Percentiles rank a stretch among this genome's conserved stretches.
Evolutionary conservation across 306 rosid species (phyloP).

Genomic region (Trifolium fragiferum): DNA sequence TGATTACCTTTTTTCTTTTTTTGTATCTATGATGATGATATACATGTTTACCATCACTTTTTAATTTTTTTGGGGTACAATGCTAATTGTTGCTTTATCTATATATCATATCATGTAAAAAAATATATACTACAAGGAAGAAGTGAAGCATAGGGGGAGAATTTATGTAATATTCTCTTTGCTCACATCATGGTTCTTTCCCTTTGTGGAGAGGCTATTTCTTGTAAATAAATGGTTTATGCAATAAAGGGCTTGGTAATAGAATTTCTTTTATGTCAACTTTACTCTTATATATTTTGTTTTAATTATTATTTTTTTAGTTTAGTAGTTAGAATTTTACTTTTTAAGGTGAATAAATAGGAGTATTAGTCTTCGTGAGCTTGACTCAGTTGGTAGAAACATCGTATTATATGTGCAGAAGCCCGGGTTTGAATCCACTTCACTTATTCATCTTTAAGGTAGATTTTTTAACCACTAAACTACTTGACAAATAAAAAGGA

Average conservation of each 20-base stretch:
- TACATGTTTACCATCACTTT: constrained; percentile 27
- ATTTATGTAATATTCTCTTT: constrained; percentile 40
- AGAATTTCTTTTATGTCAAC: constrained; percentile 24
- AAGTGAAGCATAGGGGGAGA: constrained; percentile 37
- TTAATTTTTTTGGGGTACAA: not conserved
- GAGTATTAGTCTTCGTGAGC: too few relatives aligned
- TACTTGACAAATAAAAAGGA: too few relatives aligned
- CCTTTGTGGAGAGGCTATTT: constrained; percentile 36
- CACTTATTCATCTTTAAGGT: too few relatives aligned
- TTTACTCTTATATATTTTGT: not conserved
- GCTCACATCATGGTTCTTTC: constrained; percentile 33
- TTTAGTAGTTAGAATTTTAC: too few relatives aligned
- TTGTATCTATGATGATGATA: constrained; percentile 43
- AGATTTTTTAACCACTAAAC: too few relatives aligned
- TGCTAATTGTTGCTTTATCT: constrained; percentile 24
- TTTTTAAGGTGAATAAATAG: too few relatives aligned
- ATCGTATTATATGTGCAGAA: too few relatives aligned
- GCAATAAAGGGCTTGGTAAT: constrained; percentile 47
- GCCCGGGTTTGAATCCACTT: too few relatives aligned
- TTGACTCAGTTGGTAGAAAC: too few relatives aligned
- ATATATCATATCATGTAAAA: constrained; percentile 45
- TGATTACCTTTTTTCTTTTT: not conserved
- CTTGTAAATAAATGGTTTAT: constrained; percentile 51
- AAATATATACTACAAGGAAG: constrained; percentile 35
- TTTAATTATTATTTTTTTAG: not conserved